Percentiles rank a stretch among this genome's conserved stretches.
These are phyloP conservation scores for Wickerhamomyces strasburgensis DNA, from an alignment of 805 yeast species.

Conservation along the genomic window DNA sequence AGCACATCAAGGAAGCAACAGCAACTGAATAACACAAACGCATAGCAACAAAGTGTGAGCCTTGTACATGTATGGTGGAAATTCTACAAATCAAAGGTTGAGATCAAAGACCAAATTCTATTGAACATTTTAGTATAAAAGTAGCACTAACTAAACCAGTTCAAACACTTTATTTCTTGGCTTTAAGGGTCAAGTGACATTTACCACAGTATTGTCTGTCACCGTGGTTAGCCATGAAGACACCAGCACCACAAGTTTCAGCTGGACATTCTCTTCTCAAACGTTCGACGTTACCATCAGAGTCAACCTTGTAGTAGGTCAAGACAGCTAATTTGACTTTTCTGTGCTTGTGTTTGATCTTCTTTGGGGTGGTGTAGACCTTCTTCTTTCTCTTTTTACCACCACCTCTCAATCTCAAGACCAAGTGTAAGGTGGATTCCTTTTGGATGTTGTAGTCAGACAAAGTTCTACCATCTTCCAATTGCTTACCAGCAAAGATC, in stretches of 20 bases:
- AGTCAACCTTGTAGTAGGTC: conserved; percentile 98
- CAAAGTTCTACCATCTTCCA: conserved; percentile 93
- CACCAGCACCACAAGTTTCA: conserved; percentile 96
- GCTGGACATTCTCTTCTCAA: conserved; percentile 97
- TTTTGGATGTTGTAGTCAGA: conserved; percentile 98
- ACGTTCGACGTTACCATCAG: conserved; percentile 97
- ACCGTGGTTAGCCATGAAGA: conserved; percentile 98
- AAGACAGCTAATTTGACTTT: conserved; percentile 98
- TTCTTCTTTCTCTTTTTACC: conserved; percentile 99
- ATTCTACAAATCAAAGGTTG: too few species aligned
- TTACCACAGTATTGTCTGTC: conserved; percentile 99
- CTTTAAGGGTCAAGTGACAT: conserved; percentile 92
- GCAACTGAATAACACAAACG: too few species aligned
- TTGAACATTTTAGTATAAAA: too few species aligned
- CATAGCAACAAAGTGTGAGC: too few species aligned
- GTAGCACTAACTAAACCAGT: background rate
- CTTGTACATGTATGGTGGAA: too few species aligned
- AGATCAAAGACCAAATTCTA: too few species aligned
- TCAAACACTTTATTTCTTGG: conserved; percentile 27
- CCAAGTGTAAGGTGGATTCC: conserved; percentile 95
- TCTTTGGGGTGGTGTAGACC: conserved; percentile 99
- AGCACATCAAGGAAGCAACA: too few species aligned
- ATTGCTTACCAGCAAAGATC: conserved; percentile 96
- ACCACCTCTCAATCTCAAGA: conserved; percentile 98
- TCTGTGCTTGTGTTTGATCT: conserved; percentile 99